phyloP scores from a whole-genome alignment of 2,329 filamentous ascomycete species.

The Chlorencoelia australis region DNA sequence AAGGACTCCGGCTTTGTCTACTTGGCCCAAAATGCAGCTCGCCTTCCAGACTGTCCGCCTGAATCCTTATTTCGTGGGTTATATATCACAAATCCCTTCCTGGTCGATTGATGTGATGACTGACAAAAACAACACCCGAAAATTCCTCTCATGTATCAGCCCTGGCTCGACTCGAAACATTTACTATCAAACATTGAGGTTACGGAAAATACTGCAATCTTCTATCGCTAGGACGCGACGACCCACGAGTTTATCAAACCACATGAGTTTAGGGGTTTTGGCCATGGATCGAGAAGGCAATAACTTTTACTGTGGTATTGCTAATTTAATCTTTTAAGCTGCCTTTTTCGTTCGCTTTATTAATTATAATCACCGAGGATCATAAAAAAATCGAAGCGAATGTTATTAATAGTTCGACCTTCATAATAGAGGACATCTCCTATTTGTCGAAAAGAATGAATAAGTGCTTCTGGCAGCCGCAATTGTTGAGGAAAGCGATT shows the following conservation, averaged over 20 bases:
- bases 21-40: conserved; percentile 36
- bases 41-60: conserved; percentile 33
- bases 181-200: conserved; percentile 35
- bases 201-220: conserved; percentile 29
- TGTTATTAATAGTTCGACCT: too few relatives aligned
- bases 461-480: too few relatives aligned
- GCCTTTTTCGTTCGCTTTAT: too few relatives aligned
- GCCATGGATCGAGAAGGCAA: conserved; percentile 36
- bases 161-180: conserved; percentile 25
- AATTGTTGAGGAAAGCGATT: too few relatives aligned
- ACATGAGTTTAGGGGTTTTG: conserved; percentile 32
- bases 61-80: conserved; percentile 38
- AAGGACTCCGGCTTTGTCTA: conserved; percentile 34
- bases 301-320: conserved; percentile 28
- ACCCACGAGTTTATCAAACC: conserved; percentile 25
- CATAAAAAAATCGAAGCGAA: too few relatives aligned
- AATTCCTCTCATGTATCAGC: conserved; percentile 36
- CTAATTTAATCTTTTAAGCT: too few relatives aligned
- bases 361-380: too few relatives aligned
- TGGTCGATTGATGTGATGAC: conserved; percentile 31
- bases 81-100: conserved; percentile 28
- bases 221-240: conserved; percentile 28
- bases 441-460: too few relatives aligned
- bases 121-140: conserved; percentile 39
- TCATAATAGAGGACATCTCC: too few relatives aligned